A percentile compares a stretch with the other conserved stretches of the same genome.
Conservation (phyloP, 345 rosid genomes). For the Linum trigynum region DNA sequence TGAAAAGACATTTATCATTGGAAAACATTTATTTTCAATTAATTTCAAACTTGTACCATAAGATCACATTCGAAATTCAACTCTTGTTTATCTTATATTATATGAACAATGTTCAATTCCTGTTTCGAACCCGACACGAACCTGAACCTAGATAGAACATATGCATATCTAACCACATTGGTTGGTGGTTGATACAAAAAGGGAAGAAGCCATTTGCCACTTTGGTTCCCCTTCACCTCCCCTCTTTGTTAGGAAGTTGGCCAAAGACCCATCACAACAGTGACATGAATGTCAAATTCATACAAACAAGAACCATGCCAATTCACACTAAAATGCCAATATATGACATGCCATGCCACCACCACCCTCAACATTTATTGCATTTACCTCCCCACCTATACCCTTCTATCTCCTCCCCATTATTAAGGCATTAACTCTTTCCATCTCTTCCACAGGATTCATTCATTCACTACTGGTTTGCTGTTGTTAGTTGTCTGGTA, state of each 20-base stretch:
- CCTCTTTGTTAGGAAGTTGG: background rate
- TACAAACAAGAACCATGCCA: background rate
- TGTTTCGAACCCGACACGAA: background rate
- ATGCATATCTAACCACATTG: background rate
- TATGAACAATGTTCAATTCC: too few species aligned
- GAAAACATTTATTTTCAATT: too few species aligned
- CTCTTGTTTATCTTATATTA: too few species aligned
- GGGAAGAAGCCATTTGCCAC: background rate
- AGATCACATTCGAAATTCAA: too few species aligned
- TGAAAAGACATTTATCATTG: too few species aligned
- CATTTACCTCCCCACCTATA: conserved; percentile 25
- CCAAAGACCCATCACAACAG: background rate
- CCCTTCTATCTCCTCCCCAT: conserved; percentile 8
- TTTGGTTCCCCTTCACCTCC: background rate
- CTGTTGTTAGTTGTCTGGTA: conserved; percentile 32
- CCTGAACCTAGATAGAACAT: background rate
- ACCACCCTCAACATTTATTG: conserved; percentile 25
- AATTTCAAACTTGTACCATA: too few species aligned
- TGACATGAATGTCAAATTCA: conserved; percentile 3
- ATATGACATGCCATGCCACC: background rate
- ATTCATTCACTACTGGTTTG: conserved; percentile 2
- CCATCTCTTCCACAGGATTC: background rate
- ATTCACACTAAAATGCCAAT: background rate
- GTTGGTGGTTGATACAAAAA: background rate
- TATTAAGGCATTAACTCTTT: conserved; percentile 9